Percentiles rank a stretch among this genome's conserved stretches.
Conservation (phyloP, 768 basidiomycete species). For the Lepiota brunneoincarnata region DNA sequence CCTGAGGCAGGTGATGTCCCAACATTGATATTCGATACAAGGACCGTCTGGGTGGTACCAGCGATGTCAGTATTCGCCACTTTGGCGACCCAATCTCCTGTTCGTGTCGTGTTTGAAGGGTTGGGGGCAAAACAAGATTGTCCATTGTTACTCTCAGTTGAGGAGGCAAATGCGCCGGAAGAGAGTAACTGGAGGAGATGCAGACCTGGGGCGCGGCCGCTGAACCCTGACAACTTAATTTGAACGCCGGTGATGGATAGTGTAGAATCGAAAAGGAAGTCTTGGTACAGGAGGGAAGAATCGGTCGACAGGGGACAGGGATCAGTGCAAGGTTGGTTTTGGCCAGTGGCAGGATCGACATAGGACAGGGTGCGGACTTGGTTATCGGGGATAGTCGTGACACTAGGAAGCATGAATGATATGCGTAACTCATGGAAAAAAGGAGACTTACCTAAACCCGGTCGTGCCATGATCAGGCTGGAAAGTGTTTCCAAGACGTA, state of each 20-base stretch:
- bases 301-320: constrained; percentile 82
- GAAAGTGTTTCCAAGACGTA: constrained; percentile 93
- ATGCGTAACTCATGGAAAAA: constrained; percentile 4
- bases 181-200: constrained; percentile 92
- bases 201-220: constrained; percentile 74
- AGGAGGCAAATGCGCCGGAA: constrained; percentile 86
- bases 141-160: constrained; percentile 56
- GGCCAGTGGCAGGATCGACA: constrained; percentile 69
- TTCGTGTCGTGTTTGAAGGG: constrained; percentile 64
- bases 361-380: constrained; percentile 73
- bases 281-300: constrained; percentile 80
- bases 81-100: constrained; percentile 68
- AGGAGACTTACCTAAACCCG: constrained; percentile 70
- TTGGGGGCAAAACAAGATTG: constrained; percentile 76
- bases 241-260: constrained; percentile 85
- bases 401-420: constrained; percentile 40
- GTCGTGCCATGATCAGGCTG: constrained; percentile 77
- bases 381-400: constrained; percentile 90
- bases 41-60: constrained; percentile 75
- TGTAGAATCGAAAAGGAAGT: constrained; percentile 76
- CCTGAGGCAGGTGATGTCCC: constrained; percentile 56
- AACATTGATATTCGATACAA: constrained; percentile 64
- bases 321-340: constrained; percentile 74
- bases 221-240: constrained; percentile 74
- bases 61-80: constrained; percentile 70